Conservation (phyloP, 2,329 filamentous ascomycete species). For the Curvularia lunata region DNA sequence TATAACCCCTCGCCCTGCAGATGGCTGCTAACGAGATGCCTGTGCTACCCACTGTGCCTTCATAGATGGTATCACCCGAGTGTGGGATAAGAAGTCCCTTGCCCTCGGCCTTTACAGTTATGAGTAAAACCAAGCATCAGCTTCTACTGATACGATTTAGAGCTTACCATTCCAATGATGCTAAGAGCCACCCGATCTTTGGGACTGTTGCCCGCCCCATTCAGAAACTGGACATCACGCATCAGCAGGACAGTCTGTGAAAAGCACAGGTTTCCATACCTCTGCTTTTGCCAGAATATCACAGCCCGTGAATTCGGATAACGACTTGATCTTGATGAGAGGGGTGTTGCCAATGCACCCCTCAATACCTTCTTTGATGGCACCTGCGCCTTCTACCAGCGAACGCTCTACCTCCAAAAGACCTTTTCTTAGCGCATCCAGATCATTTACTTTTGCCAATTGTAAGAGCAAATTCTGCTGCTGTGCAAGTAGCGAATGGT, state of each 20-base stretch:
- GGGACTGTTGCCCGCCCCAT: slow-evolving; percentile 90
- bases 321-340: slow-evolving; percentile 80
- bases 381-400: slow-evolving; percentile 23
- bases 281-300: slow-evolving; percentile 93
- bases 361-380: slow-evolving; percentile 80
- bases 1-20: slow-evolving; percentile 85
- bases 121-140: slow-evolving; percentile 16
- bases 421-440: slow-evolving; percentile 34
- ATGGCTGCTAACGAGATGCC: slow-evolving; percentile 93
- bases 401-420: slow-evolving; percentile 27
- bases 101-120: slow-evolving; percentile 69
- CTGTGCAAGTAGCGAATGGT: slow-evolving; percentile 25
- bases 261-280: slow-evolving; percentile 44
- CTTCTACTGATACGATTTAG: not conserved
- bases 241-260: slow-evolving; percentile 8
- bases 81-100: slow-evolving; percentile 76
- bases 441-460: slow-evolving; percentile 34
- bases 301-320: slow-evolving; percentile 86
- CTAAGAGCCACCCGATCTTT: slow-evolving; percentile 93
- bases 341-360: slow-evolving; percentile 94
- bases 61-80: slow-evolving; percentile 92
- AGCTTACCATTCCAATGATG: slow-evolving; percentile 73
- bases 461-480: slow-evolving; percentile 29
- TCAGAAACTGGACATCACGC: slow-evolving; percentile 68
- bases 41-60: slow-evolving; percentile 95